phyloP scores from a whole-genome alignment of 768 basidiomycete species.

The Ramaria sp. region DNA sequence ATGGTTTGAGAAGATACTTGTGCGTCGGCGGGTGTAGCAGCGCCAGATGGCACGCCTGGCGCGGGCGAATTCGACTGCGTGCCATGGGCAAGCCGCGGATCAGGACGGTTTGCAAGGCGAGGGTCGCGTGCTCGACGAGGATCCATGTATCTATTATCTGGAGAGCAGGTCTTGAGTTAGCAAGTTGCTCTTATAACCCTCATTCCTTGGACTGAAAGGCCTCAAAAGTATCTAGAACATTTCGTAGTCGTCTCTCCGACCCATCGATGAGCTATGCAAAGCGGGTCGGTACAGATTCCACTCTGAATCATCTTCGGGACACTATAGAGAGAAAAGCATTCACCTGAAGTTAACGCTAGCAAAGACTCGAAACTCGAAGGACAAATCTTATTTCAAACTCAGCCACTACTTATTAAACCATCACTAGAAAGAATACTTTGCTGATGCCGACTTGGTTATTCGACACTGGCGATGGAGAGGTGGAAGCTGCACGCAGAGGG shows the following conservation, averaged over 20 bases:
- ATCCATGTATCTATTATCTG: constrained; percentile 40
- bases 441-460: not conserved
- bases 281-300: constrained; percentile 78
- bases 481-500: not conserved
- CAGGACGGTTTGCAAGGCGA: constrained; percentile 53
- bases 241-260: constrained; percentile 61
- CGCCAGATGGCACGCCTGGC: constrained; percentile 17
- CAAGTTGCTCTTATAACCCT: not conserved
- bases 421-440: too few relatives aligned
- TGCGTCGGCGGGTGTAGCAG: constrained; percentile 9
- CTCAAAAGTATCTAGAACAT: constrained; percentile 96
- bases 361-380: too few relatives aligned
- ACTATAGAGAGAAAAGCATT: not conserved
- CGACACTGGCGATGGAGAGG: not conserved
- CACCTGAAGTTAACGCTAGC: not conserved
- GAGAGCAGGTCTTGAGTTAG: not conserved
- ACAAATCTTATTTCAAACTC: not conserved
- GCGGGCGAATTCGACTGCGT: constrained; percentile 29
- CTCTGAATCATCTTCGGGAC: constrained; percentile 74
- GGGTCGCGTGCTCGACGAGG: constrained; percentile 75
- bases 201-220: constrained; percentile 6
- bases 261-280: constrained; percentile 26
- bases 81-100: constrained; percentile 48
- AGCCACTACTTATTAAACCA: not conserved
- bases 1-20: constrained; percentile 9